Conservation (phyloP, 2,329 filamentous ascomycete genomes). For the Pseudonectria foliicola region DNA sequence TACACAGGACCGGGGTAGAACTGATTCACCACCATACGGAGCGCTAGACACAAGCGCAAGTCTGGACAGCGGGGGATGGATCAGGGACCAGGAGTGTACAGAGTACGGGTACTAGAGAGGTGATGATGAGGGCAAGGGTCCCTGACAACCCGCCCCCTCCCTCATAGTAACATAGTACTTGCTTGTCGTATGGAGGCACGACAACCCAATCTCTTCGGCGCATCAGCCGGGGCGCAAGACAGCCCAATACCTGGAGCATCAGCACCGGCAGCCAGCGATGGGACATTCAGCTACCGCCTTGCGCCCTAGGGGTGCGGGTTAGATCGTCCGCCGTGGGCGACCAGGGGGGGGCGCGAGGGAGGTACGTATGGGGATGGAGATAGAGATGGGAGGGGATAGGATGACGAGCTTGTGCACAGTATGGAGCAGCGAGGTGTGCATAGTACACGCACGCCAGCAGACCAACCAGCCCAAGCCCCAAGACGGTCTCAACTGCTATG, state of each 20-base stretch:
- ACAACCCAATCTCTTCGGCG: too few relatives aligned
- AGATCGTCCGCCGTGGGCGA: constrained; percentile 5
- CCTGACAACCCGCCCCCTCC: constrained; percentile 15
- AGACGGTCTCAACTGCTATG: constrained; percentile 20
- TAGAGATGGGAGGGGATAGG: constrained; percentile 6
- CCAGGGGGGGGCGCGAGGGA: constrained; percentile 11
- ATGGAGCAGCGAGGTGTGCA: constrained; percentile 12
- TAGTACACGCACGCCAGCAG: too few relatives aligned
- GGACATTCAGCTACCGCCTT: constrained; percentile 16
- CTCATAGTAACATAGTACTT: constrained; percentile 10
- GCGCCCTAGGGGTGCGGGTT: constrained; percentile 5
- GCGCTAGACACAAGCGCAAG: constrained; percentile 7
- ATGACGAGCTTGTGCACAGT: constrained; percentile 12
- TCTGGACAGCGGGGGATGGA: constrained; percentile 16
- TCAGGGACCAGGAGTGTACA: constrained; percentile 14
- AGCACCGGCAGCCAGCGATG: constrained; percentile 16
- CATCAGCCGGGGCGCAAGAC: constrained; percentile 8
- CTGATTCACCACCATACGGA: constrained; percentile 14
- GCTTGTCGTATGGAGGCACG: too few relatives aligned
- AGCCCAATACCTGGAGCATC: constrained; percentile 9
- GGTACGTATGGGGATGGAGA: constrained; percentile 10
- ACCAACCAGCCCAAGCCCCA: constrained; percentile 16
- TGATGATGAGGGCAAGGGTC: constrained; percentile 15
- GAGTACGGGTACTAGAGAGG: too few relatives aligned
- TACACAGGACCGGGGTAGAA: constrained; percentile 13